Conservation (phyloP, 345 rosid genomes). For the Ailanthus altissimus region DNA sequence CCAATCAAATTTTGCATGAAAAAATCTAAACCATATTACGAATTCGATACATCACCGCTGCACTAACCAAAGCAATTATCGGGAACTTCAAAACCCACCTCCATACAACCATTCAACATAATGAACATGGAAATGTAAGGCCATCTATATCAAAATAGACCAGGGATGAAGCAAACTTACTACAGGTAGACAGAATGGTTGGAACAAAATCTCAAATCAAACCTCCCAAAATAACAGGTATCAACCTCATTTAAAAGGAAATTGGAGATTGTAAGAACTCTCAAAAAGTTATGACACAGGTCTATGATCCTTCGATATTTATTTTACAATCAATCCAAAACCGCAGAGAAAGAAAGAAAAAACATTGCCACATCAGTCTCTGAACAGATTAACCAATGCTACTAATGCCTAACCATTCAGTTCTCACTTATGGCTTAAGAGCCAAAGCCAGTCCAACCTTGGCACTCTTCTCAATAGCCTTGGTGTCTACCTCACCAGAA, state of each 20-base stretch:
- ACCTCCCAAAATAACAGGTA: conserved; percentile 14
- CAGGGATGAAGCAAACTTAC: neutral
- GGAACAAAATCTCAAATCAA: neutral
- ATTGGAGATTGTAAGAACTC: neutral
- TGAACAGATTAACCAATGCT: conserved; percentile 24
- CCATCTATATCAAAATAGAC: neutral
- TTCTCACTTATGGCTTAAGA: conserved; percentile 62
- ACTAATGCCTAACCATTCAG: conserved; percentile 15
- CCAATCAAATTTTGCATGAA: neutral
- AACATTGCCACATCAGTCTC: conserved; percentile 26
- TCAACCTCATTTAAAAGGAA: conserved; percentile 11
- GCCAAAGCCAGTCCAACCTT: conserved; percentile 87
- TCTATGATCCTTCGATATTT: conserved; percentile 27
- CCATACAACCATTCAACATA: neutral
- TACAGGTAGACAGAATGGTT: neutral
- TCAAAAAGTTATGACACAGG: conserved; percentile 18
- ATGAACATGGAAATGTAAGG: neutral
- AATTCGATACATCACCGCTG: neutral
- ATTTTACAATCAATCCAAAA: conserved; percentile 39
- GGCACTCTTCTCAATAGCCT: conserved; percentile 77
- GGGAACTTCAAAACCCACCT: neutral
- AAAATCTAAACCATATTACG: neutral
- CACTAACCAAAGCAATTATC: neutral
- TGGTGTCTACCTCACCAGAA: conserved; percentile 88
- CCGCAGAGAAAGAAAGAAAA: conserved; percentile 20